phyloP scores from a whole-genome alignment of 768 basidiomycete species.

The Boletus rufocinnamomeus region DNA sequence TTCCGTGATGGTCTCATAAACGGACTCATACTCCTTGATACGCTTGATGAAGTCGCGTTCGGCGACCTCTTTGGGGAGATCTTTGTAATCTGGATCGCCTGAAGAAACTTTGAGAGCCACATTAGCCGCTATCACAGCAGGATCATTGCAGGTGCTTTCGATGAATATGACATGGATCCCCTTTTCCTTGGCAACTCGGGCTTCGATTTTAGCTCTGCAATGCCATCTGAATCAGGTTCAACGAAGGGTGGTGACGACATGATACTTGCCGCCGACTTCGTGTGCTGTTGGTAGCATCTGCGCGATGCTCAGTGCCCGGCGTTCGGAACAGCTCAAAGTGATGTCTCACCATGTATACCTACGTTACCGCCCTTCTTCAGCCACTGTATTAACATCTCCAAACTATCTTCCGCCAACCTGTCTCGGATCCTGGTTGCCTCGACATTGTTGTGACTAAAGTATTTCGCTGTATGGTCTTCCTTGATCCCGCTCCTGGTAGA shows the following conservation, averaged over 20 bases:
- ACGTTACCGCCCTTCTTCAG: slow-evolving; percentile 95
- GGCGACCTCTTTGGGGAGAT: slow-evolving; percentile 81
- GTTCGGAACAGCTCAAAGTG: neutral
- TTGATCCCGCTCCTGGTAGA: slow-evolving; percentile 68
- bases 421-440: slow-evolving; percentile 80
- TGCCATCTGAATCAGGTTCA: slow-evolving; percentile 7
- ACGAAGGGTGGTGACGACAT: neutral
- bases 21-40: slow-evolving; percentile 90
- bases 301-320: slow-evolving; percentile 2
- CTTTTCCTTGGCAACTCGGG: slow-evolving; percentile 82
- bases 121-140: slow-evolving; percentile 91
- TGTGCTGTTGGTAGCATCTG: slow-evolving; percentile 97
- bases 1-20: slow-evolving; percentile 95
- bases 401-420: slow-evolving; percentile 81
- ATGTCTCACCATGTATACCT: slow-evolving; percentile 83
- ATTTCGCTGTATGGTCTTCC: slow-evolving; percentile 88
- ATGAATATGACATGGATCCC: slow-evolving; percentile 90
- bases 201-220: slow-evolving; percentile 76
- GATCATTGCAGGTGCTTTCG: slow-evolving; percentile 94
- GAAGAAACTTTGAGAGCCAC: slow-evolving; percentile 94
- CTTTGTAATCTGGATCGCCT: slow-evolving; percentile 97
- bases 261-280: slow-evolving; percentile 61
- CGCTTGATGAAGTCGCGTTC: slow-evolving; percentile 88
- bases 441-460: slow-evolving; percentile 85
- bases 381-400: slow-evolving; percentile 96